Percentiles rank a stretch among this genome's conserved stretches.
phyloP scores from a whole-genome alignment of 202 grass and related monocot genomes.

The Carex sylvatica region DNA sequence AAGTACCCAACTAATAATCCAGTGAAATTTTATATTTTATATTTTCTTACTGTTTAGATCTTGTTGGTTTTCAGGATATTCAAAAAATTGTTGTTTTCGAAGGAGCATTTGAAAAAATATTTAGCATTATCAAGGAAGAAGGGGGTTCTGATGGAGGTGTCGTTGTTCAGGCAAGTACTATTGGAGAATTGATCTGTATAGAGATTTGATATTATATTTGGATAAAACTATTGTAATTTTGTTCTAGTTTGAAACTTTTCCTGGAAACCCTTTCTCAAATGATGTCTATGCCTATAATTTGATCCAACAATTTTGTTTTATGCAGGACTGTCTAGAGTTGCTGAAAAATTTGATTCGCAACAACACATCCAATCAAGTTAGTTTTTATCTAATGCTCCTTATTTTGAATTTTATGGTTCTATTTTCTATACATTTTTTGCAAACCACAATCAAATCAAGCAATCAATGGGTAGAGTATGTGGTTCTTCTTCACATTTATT shows the following conservation, averaged over 20 bases:
- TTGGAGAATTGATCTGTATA: background rate
- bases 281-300: conserved; percentile 4
- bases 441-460: background rate
- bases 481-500: background rate
- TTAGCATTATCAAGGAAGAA: conserved; percentile 99
- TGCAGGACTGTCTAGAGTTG: conserved; percentile 95
- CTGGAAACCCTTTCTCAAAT: background rate
- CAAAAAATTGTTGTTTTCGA: conserved; percentile 99
- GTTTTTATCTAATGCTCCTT: conserved; percentile 15
- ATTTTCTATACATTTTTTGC: conserved; percentile 7
- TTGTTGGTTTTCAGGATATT: conserved; percentile 71
- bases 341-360: conserved; percentile 91
- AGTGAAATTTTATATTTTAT: conserved; percentile 2
- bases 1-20: background rate
- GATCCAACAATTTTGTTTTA: conserved; percentile 27
- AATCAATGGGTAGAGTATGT: conserved; percentile 1
- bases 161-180: conserved; percentile 83
- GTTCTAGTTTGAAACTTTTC: conserved; percentile 16
- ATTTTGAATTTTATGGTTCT: conserved; percentile 29
- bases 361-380: conserved; percentile 90
- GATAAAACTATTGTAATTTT: conserved; percentile 2
- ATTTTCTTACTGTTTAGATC: conserved; percentile 9
- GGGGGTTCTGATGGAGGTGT: conserved; percentile 97
- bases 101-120: conserved; percentile 97
- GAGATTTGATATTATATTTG: background rate